phyloP scores from a whole-genome alignment of 2,329 filamentous ascomycete species.

The Elsinoe batatas region DNA sequence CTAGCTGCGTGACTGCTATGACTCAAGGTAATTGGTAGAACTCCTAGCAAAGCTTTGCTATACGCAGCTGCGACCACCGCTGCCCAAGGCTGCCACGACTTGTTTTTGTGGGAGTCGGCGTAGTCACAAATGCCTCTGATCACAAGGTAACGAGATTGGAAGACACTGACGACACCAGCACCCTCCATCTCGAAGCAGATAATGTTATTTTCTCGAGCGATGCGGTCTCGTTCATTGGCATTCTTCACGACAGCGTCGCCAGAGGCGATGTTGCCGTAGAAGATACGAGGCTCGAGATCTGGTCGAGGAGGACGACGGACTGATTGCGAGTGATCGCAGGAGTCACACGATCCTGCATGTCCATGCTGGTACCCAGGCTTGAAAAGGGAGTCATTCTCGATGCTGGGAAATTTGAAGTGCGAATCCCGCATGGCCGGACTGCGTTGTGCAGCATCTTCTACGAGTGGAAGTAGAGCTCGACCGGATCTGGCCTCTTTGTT shows the following conservation, averaged over 20 bases:
- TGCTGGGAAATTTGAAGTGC: neutral
- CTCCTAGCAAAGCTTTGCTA: constrained; percentile 15
- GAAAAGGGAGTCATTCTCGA: neutral
- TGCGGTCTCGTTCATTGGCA: constrained; percentile 4
- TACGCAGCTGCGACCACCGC: constrained; percentile 19
- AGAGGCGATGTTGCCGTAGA: constrained; percentile 33
- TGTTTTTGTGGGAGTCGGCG: constrained; percentile 21
- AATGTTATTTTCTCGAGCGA: constrained; percentile 11
- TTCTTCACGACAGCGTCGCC: constrained; percentile 23
- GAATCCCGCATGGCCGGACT: neutral
- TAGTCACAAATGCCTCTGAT: constrained; percentile 22
- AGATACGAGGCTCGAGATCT: constrained; percentile 18
- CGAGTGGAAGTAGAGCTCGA: neutral
- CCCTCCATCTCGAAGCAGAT: constrained; percentile 18
- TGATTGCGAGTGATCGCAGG: neutral
- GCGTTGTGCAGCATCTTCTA: neutral
- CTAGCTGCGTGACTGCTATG: too few relatives aligned
- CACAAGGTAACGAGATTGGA: constrained; percentile 18
- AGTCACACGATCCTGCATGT: neutral
- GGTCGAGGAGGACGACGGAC: neutral
- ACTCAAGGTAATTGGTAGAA: neutral
- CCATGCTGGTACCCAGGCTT: neutral
- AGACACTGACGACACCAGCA: constrained; percentile 9
- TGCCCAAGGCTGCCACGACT: constrained; percentile 20
- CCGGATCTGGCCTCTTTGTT: neutral